phyloP scores from a whole-genome alignment of 192 early-diverging fungal species.

The Polychytrium aggregatum region DNA sequence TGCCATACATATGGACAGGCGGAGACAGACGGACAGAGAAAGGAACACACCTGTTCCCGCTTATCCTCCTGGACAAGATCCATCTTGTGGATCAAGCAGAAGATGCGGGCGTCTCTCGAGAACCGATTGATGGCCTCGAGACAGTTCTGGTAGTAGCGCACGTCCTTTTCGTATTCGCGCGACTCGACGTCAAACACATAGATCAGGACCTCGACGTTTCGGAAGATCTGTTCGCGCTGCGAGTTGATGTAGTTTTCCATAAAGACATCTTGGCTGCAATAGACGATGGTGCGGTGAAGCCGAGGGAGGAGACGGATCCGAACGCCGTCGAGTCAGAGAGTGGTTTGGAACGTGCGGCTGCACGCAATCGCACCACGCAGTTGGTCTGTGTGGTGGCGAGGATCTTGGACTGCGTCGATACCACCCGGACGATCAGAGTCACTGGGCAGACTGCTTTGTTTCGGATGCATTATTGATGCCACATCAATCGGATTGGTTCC shows the following conservation, averaged over 20 bases:
- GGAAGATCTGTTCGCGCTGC: slow-evolving; percentile 89
- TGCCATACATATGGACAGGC: too few relatives aligned
- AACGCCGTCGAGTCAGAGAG: too few relatives aligned
- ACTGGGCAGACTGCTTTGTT: too few relatives aligned
- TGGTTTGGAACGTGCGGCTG: too few relatives aligned
- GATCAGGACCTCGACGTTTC: slow-evolving; percentile 97
- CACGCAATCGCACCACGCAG: background rate
- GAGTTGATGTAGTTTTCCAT: slow-evolving; percentile 93
- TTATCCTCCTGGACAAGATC: slow-evolving; percentile 75
- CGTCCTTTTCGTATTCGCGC: slow-evolving; percentile 80
- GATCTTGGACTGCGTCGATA: too few relatives aligned
- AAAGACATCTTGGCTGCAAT: slow-evolving; percentile 88
- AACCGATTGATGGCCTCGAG: slow-evolving; percentile 68
- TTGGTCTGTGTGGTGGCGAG: too few relatives aligned
- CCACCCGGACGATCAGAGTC: too few relatives aligned
- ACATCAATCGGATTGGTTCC: too few relatives aligned
- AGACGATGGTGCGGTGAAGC: background rate
- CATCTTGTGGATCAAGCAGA: slow-evolving; percentile 97
- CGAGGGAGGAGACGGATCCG: too few relatives aligned
- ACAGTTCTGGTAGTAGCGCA: slow-evolving; percentile 81
- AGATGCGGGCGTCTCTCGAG: slow-evolving; percentile 84
- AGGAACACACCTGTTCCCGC: too few relatives aligned
- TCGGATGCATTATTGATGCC: too few relatives aligned
- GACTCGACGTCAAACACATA: slow-evolving; percentile 97
- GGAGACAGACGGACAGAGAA: too few relatives aligned